Evolutionary conservation across 139 green algal species (phyloP).

Genomic region (Zygnema cylindricum): DNA sequence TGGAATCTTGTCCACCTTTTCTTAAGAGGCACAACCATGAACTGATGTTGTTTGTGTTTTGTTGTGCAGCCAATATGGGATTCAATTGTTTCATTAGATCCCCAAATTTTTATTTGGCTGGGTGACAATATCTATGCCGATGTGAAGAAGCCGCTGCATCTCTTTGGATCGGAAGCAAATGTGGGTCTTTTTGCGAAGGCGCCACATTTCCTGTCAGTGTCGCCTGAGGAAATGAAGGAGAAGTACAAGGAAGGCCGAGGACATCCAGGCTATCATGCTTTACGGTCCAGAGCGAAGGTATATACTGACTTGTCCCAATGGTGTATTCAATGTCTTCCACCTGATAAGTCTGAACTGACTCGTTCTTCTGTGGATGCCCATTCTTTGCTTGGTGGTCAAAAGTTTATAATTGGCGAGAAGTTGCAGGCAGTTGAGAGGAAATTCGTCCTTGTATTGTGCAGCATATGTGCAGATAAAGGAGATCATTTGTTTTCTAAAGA

Average conservation of each 20-base stretch:
- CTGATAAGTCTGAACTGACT: too few relatives aligned
- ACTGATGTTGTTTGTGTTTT: too few relatives aligned
- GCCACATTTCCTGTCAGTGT: slow-evolving; percentile 17
- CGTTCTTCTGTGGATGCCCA: too few relatives aligned
- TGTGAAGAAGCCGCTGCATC: slow-evolving; percentile 9
- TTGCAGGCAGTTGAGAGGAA: too few relatives aligned
- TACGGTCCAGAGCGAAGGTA: slow-evolving; percentile 8
- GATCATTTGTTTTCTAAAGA: too few relatives aligned
- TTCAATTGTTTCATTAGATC: not conserved
- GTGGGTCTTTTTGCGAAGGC: not conserved
- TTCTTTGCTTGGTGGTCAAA: too few relatives aligned
- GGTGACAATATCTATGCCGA: slow-evolving; percentile 66
- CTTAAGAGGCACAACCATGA: too few relatives aligned
- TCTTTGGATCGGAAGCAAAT: slow-evolving; percentile 22
- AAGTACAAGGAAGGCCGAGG: not conserved
- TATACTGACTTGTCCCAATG: too few relatives aligned
- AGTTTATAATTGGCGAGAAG: too few relatives aligned
- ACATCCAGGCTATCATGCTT: slow-evolving; percentile 27
- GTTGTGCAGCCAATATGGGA: slow-evolving; percentile 51
- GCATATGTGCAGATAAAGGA: not conserved
- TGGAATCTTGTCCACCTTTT: too few relatives aligned
- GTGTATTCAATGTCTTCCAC: too few relatives aligned
- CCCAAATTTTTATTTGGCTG: slow-evolving; percentile 61
- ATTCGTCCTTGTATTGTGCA: too few relatives aligned
- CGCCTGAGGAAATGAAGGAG: not conserved